Evolutionary conservation across 225 moss, liverwort and hornwort genomes (phyloP), one percentile per base, ranked within the genome.

Genomic region (Takakia lepidozioides): DNA sequence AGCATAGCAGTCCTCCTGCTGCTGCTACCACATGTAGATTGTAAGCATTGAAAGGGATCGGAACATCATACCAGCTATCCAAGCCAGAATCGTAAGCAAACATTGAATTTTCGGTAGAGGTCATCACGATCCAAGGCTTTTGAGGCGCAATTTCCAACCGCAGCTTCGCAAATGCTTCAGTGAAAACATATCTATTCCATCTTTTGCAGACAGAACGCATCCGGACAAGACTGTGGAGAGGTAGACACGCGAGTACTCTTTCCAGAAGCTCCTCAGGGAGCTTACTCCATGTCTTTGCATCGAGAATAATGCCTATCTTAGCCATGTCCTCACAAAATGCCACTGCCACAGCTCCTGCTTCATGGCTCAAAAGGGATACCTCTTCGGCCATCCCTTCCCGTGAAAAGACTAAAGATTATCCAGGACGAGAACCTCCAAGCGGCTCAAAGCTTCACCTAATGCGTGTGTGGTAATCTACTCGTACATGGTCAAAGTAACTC

Each of bases 121-220:
- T 76, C 48, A 71, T 36, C 24, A 71, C 59, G 27, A 76, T 53
- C 76, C 76, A 76, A 29, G 76, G 76, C 32, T 57, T 66, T 59
- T 63, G 71, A 8, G 19, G 24, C 19, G 51, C 1, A 28, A 27
- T 23, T 19, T 55, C 3, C 1, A 14, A 37, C 2, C 62, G 46
- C 53, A 62, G 53, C 41, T 25, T 52, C 34, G 58, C 55, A 20
- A 75, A 75, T 15, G 47, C 46, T 40, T 52, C 51, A 3, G 66
- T 66, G 32, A 59, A 55, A 19, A 66, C 52, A 28, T 43, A 13
- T 0, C 14, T 37, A 55, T 71, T 62, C 75, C 75, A 75, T 13
- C 55, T 55, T 5, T 43, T 55, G 63, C 62, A 75, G 25, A 75
- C 70, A 11, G 59, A 62, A 24, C 70, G 75, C 43, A 58, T 62